A percentile compares a stretch with the other conserved stretches of the same genome.
These are phyloP conservation scores for Darksidea phi DNA, from an alignment of 495 filamentous ascomycete species.

Conservation along the genomic window DNA sequence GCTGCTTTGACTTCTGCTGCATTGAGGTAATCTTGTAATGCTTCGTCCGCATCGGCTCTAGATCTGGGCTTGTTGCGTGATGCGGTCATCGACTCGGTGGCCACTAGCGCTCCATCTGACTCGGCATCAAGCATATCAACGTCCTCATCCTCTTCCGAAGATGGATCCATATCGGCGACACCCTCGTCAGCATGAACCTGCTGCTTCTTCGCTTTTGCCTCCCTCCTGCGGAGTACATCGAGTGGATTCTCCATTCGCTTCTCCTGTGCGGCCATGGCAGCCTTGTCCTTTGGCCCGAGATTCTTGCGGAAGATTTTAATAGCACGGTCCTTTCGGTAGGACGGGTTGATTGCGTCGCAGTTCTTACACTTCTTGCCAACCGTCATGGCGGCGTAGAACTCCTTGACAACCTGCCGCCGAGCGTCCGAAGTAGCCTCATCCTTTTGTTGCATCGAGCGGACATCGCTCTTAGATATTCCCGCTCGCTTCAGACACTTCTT, in stretches of 20 bases:
- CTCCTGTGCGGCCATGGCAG: conserved; percentile 68
- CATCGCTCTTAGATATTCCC: conserved; percentile 51
- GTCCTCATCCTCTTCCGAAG: conserved; percentile 46
- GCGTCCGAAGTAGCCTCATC: conserved; percentile 76
- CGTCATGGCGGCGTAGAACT: conserved; percentile 70
- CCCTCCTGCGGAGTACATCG: conserved; percentile 40
- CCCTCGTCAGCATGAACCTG: conserved; percentile 60
- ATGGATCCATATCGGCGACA: conserved; percentile 62
- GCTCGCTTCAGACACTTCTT: conserved; percentile 58
- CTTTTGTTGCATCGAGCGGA: conserved; percentile 60
- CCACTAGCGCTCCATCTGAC: conserved; percentile 41
- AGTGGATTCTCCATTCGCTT: conserved; percentile 65
- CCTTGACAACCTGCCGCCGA: conserved; percentile 70
- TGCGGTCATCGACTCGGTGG: conserved; percentile 41
- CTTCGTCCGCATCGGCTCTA: conserved; percentile 39
- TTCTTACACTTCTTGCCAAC: conserved; percentile 65
- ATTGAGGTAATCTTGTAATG: conserved; percentile 63
- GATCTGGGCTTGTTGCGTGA: conserved; percentile 43
- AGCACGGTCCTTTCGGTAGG: conserved; percentile 79
- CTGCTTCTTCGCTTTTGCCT: conserved; percentile 28
- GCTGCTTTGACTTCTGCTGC: conserved; percentile 73
- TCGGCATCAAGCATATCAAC: conserved; percentile 48
- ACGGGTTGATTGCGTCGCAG: conserved; percentile 65
- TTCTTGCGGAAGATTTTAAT: conserved; percentile 91
- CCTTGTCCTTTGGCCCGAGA: conserved; percentile 65